Percentiles rank a stretch among this genome's conserved stretches.
Evolutionary conservation across 1,284 basidiomycete species (phyloP).

Genomic region (Sporisorium graminicola): DNA sequence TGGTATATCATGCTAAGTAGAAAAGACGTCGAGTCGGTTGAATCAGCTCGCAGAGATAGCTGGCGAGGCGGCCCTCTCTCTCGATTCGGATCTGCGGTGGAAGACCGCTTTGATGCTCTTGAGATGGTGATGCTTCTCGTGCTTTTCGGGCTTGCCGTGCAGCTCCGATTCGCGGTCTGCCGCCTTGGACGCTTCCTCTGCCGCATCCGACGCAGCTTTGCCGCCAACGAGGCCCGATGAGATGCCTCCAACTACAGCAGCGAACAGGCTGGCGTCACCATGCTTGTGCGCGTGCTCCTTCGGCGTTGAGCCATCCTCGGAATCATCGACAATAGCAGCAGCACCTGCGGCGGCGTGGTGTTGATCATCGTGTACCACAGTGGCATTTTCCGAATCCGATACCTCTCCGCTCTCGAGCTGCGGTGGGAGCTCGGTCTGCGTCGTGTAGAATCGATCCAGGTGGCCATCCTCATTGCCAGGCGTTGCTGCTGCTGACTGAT

Average conservation of each 20-base stretch:
- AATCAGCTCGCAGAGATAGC: slow-evolving; percentile 5
- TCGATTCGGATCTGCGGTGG: background rate
- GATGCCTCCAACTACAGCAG: slow-evolving; percentile 37
- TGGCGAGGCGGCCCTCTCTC: background rate
- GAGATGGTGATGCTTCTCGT: slow-evolving; percentile 35
- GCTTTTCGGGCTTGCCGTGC: slow-evolving; percentile 10
- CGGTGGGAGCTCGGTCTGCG: slow-evolving; percentile 36
- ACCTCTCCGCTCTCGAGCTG: slow-evolving; percentile 3
- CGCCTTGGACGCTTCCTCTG: slow-evolving; percentile 12
- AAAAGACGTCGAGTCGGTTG: too few relatives aligned
- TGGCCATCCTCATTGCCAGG: slow-evolving; percentile 12
- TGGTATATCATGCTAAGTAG: slow-evolving; percentile 6
- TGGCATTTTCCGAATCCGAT: slow-evolving; percentile 27
- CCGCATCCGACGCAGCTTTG: slow-evolving; percentile 20
- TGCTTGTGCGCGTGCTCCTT: slow-evolving; percentile 27
- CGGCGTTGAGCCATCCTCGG: background rate
- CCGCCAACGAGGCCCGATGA: slow-evolving; percentile 26
- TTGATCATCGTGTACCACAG: slow-evolving; percentile 23
- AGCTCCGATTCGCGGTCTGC: slow-evolving; percentile 18
- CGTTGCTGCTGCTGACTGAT: slow-evolving; percentile 3
- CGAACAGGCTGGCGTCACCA: slow-evolving; percentile 35
- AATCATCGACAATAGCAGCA: background rate
- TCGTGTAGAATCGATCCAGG: slow-evolving; percentile 53
- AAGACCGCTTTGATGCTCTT: slow-evolving; percentile 19
- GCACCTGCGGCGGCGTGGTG: background rate